These are phyloP conservation scores for Metschnikowia similis DNA, from an alignment of 805 yeast genomes.

Conservation along the genomic window DNA sequence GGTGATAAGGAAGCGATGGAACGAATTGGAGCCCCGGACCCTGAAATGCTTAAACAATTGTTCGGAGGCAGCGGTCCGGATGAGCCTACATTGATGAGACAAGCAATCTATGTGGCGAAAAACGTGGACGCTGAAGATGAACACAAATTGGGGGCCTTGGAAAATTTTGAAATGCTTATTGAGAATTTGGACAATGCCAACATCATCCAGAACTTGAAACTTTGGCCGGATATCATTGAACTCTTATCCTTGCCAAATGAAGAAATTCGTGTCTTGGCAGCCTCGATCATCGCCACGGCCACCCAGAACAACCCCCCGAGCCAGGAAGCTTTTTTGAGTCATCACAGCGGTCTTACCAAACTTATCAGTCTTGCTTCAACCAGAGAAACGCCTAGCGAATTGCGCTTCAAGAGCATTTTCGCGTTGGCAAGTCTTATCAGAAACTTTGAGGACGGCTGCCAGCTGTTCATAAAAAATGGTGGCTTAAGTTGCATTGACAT, in stretches of 20 bases:
- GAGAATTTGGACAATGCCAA: conserved; percentile 95
- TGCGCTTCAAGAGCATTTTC: conserved; percentile 63
- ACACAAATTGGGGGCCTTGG: conserved; percentile 70
- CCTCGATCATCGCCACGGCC: conserved; percentile 82
- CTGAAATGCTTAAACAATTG: conserved; percentile 71
- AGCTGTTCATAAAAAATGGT: conserved; percentile 46
- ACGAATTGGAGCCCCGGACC: conserved; percentile 68
- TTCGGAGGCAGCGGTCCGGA: conserved; percentile 66
- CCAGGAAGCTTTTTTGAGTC: conserved; percentile 61
- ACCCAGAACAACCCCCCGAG: conserved; percentile 83
- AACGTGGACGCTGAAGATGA: conserved; percentile 59
- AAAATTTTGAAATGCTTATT: conserved; percentile 87
- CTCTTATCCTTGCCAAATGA: conserved; percentile 40
- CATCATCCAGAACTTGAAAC: conserved; percentile 73
- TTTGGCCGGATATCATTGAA: conserved; percentile 71
- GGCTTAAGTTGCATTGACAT: conserved; percentile 60
- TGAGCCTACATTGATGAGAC: conserved; percentile 84
- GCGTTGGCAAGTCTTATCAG: conserved; percentile 73
- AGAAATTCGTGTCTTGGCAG: conserved; percentile 52
- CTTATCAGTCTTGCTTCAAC: conserved; percentile 42
- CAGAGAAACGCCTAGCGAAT: conserved; percentile 18
- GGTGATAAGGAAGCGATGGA: conserved; percentile 66
- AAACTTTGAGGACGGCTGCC: conserved; percentile 57
- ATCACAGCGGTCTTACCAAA: conserved; percentile 43
- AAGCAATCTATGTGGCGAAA: conserved; percentile 58